These are phyloP conservation scores for Wickerhamomyces sp. DNA, from an alignment of 1,139 yeast species.

Conservation along the genomic window DNA sequence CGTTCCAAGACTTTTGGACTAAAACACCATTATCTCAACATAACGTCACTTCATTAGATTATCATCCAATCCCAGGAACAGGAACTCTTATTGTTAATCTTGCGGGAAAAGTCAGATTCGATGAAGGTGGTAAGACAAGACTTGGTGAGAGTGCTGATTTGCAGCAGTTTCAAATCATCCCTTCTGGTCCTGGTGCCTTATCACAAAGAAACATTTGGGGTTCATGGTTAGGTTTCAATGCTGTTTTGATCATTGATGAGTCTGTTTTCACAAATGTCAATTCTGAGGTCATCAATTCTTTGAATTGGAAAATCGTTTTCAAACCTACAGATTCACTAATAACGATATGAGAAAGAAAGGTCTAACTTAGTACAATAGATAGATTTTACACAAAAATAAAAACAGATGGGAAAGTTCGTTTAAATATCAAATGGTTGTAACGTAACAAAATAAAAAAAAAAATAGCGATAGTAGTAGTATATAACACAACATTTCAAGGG, in stretches of 20 bases:
- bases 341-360: conserved; percentile 3
- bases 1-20: conserved; percentile 64
- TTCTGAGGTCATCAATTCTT: conserved; percentile 41
- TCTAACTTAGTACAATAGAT: too few species aligned
- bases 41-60: conserved; percentile 55
- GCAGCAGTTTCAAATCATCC: conserved; percentile 4
- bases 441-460: too few species aligned
- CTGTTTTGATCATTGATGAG: conserved; percentile 57
- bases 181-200: conserved; percentile 2
- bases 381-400: too few species aligned
- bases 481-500: too few species aligned
- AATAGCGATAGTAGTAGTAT: too few species aligned
- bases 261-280: conserved; percentile 28
- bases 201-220: conserved; percentile 44
- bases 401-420: too few species aligned
- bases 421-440: too few species aligned
- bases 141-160: conserved; percentile 56
- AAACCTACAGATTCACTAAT: conserved; percentile 51
- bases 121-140: conserved; percentile 64
- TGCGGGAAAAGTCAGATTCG: conserved; percentile 65
- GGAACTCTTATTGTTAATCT: conserved; percentile 49
- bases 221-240: conserved; percentile 61
- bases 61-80: conserved; percentile 69
- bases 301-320: conserved; percentile 63
- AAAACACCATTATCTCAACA: conserved; percentile 59